A percentile compares a stretch with the other conserved stretches of the same genome.
phyloP scores from a whole-genome alignment of 2,329 filamentous ascomycete genomes.

The Biscogniauxia mediterranea region DNA sequence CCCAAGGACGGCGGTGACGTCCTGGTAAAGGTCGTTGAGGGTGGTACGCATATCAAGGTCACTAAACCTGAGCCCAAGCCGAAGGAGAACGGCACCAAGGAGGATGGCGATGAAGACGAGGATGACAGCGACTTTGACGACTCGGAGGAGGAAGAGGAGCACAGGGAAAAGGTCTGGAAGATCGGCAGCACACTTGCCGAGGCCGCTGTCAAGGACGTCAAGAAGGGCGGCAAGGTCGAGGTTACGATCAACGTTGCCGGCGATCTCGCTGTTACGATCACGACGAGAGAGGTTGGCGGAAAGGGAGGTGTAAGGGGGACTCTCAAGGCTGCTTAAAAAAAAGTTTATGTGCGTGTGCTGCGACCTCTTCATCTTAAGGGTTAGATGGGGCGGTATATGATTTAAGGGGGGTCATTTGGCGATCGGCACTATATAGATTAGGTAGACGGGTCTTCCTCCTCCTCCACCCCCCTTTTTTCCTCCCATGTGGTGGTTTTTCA shows the following conservation, averaged over 20 bases:
- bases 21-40: conserved; percentile 84
- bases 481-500: no score
- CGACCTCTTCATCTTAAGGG: no score
- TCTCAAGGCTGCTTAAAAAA: conserved; percentile 34
- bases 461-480: not conserved
- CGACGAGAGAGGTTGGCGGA: conserved; percentile 80
- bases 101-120: conserved; percentile 57
- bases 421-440: not conserved
- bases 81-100: conserved; percentile 58
- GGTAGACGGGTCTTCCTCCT: not conserved
- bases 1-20: conserved; percentile 84
- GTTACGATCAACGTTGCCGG: conserved; percentile 84
- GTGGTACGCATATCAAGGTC: conserved; percentile 86
- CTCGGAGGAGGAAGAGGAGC: conserved; percentile 79
- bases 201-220: conserved; percentile 76
- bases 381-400: not conserved
- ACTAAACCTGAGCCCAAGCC: conserved; percentile 80
- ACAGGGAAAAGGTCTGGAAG: conserved; percentile 90
- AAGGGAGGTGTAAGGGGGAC: conserved; percentile 78
- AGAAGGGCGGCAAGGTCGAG: conserved; percentile 89
- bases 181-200: conserved; percentile 79
- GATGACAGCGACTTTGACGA: conserved; percentile 66
- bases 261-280: conserved; percentile 77
- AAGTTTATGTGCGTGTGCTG: no score
- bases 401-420: not conserved